Base-by-base conservation (phyloP, 2,329 filamentous ascomycete species). In the Boeremia exigua region DNA sequence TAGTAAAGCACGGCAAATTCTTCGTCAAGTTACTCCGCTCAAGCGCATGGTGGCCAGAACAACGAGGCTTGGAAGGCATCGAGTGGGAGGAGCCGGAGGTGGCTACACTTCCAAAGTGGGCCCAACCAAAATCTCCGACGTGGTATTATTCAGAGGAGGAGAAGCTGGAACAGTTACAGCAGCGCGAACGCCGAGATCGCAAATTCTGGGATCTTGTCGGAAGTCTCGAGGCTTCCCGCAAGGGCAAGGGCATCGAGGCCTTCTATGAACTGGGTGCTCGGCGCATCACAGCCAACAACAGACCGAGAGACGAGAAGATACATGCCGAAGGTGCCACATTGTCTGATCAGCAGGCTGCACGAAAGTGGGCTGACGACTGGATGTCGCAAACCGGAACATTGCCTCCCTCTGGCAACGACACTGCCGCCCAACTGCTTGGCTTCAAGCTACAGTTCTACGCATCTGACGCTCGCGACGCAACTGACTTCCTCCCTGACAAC, bases 361-460 rank as follows among this genome's bases (percentile, higher is more conserved):
- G 67, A 32, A 68, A 69, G 42, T 75, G 68, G 73, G 66, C 65
- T 19, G 67, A 72, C 29, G 82, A 88, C 63, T 97, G 93, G 91
- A 91, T 96, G 65, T 83, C 86, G 60, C 81, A 86, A 56, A 97
- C 94, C 2, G 88, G 88, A 52, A 96, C 91, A 0, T 78, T 95
- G 3, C 93, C 93, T 4, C 92, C 93, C 1, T 82, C 85, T 28
- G 95, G 96, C 28, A 99, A 97, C 72, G 86, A 89, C 38, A 91
- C 96, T 56, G 95, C 95, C 1, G 96, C 96, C 28, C 95, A 98
- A 73, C 84, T 99, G 3, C 86, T 99, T 12, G 95, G 95, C 4
- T 99, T 99, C 82, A 99, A 99, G 77, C 84, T 99, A 46, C 90
- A 91, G 12, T 99, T 96, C 75, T 99, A 99, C 71, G 90, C 91